These are phyloP conservation scores for Verticillium nonalfalfae DNA, from an alignment of 2,329 filamentous ascomycete species.

Conservation along the genomic window DNA sequence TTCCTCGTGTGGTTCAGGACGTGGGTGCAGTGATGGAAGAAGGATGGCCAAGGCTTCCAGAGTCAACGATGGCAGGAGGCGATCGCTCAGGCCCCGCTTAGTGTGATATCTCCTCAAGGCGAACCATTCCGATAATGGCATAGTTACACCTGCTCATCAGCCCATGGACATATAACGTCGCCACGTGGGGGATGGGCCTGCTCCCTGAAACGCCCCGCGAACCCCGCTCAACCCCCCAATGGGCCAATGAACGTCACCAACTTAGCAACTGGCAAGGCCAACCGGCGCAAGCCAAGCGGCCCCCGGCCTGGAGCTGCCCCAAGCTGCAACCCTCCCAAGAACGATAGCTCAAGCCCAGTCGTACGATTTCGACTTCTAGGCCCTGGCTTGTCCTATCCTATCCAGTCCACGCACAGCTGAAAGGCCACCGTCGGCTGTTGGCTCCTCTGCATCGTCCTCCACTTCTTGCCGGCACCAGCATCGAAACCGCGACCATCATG, in stretches of 20 bases:
- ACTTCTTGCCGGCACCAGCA: slow-evolving; percentile 3
- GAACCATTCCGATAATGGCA: not conserved
- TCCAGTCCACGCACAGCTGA: not conserved
- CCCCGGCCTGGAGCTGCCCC: not conserved
- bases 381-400: not conserved
- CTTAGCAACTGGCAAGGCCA: not conserved
- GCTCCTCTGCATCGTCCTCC: not conserved
- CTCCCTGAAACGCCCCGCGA: not conserved
- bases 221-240: not conserved
- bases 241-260: not conserved
- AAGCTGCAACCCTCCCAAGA: not conserved
- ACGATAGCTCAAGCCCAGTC: not conserved
- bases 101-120: not conserved
- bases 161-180: not conserved
- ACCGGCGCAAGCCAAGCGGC: not conserved
- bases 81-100: not conserved
- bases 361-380: not conserved
- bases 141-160: not conserved
- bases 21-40: not conserved
- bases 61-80: not conserved
- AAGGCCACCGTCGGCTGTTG: not conserved
- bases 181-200: not conserved
- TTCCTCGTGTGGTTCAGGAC: not conserved
- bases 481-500: slow-evolving; percentile 13
- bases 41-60: too few relatives aligned